Percentiles rank a stretch among this genome's conserved stretches.
Evolutionary conservation across 2,329 filamentous ascomycete species (phyloP).

Genomic region (Diaporthe ilicicola): DNA sequence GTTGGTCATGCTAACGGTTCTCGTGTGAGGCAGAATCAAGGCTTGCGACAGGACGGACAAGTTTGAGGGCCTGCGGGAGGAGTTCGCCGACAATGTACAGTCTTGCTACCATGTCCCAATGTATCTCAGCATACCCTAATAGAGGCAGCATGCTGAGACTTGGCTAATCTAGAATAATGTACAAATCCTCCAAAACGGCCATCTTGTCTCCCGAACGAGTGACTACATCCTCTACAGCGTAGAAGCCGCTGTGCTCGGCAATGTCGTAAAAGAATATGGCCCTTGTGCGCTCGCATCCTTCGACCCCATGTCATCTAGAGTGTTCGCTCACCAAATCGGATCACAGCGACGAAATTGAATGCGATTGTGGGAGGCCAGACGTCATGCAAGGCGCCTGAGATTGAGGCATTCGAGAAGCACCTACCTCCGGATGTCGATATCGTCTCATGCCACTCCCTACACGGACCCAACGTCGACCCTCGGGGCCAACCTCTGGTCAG

Average conservation of each 20-base stretch:
- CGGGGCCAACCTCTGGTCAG: conserved; percentile 86
- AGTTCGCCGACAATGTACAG: conserved; percentile 88
- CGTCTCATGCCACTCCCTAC: conserved; percentile 94
- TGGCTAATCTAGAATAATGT: conserved; percentile 74
- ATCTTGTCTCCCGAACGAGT: conserved; percentile 93
- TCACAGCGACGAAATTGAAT: conserved; percentile 86
- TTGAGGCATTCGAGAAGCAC: conserved; percentile 89
- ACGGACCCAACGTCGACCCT: conserved; percentile 89
- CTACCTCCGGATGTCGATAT: conserved; percentile 91
- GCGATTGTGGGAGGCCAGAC: conserved; percentile 98
- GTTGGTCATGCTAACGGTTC: conserved; percentile 36
- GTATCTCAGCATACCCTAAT: conserved; percentile 42
- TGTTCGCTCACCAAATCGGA: conserved; percentile 32
- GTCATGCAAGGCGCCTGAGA: conserved; percentile 97
- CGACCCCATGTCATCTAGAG: not conserved
- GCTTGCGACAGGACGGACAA: conserved; percentile 94
- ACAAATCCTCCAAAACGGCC: conserved; percentile 91
- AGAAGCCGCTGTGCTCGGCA: conserved; percentile 89
- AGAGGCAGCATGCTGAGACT: conserved; percentile 57
- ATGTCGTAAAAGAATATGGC: conserved; percentile 86
- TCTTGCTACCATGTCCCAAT: conserved; percentile 41
- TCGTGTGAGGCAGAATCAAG: conserved; percentile 72
- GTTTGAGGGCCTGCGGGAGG: conserved; percentile 79
- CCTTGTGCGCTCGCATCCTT: conserved; percentile 71
- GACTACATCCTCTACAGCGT: conserved; percentile 99